Conservation (phyloP, 2,329 filamentous ascomycete species). For the Phyllosticta capitalensis region DNA sequence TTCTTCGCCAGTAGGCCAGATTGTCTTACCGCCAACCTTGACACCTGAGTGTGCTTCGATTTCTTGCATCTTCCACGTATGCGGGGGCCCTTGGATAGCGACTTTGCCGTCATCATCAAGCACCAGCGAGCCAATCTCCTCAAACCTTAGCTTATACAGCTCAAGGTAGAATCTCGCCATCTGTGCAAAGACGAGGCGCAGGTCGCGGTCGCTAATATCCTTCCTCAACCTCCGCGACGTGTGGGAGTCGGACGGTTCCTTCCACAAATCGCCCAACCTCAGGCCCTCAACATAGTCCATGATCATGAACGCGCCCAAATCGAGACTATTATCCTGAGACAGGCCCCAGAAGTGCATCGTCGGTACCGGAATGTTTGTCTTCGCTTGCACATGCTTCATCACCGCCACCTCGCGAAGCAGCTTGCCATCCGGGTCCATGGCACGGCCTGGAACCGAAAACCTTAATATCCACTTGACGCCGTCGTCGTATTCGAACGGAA, state of each 20-base stretch:
- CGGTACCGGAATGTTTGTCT: constrained; percentile 16
- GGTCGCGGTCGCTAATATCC: constrained; percentile 14
- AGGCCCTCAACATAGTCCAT: constrained; percentile 18
- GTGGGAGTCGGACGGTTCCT: constrained; percentile 12
- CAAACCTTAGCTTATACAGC: constrained; percentile 13
- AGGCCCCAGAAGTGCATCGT: constrained; percentile 15
- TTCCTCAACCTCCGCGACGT: constrained; percentile 12
- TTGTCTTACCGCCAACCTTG: not conserved
- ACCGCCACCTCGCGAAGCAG: constrained; percentile 16
- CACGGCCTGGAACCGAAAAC: constrained; percentile 11
- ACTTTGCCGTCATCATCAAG: not conserved
- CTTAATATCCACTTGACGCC: constrained; percentile 12
- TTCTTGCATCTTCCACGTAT: constrained; percentile 15
- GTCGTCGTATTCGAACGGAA: constrained; percentile 7
- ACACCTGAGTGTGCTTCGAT: constrained; percentile 12
- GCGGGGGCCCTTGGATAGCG: not conserved
- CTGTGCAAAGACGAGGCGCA: constrained; percentile 11
- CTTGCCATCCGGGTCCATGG: constrained; percentile 15
- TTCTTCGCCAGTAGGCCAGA: too few species aligned
- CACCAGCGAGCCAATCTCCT: constrained; percentile 9
- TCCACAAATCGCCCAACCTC: constrained; percentile 14
- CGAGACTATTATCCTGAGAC: constrained; percentile 16
- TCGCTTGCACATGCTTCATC: constrained; percentile 14
- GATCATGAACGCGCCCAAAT: constrained; percentile 20
- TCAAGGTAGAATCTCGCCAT: constrained; percentile 12